A percentile compares a stretch with the other conserved stretches of the same genome.
Evolutionary conservation across 169 alveolate genomes (phyloP).

Genomic region (Cryptosporidium canis): DNA sequence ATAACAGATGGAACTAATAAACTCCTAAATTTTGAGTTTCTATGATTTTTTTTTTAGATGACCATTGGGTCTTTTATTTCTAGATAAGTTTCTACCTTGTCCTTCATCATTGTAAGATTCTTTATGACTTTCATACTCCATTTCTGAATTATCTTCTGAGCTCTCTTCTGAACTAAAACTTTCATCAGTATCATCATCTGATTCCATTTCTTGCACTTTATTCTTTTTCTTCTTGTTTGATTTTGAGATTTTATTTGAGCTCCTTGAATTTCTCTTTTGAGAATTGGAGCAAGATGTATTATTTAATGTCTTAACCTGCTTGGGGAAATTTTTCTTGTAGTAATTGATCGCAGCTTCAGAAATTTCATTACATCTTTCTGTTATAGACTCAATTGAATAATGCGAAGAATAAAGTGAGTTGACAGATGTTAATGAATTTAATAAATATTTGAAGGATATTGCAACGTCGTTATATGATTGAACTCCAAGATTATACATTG

Average conservation of each 20-base stretch:
- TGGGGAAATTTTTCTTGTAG: background rate
- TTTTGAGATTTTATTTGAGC: background rate
- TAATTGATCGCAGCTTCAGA: constrained; percentile 57
- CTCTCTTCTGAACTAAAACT: background rate
- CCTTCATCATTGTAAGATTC: background rate
- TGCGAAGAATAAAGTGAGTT: constrained; percentile 38
- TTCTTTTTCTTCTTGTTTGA: background rate
- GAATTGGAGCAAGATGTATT: background rate
- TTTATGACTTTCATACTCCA: constrained; percentile 1
- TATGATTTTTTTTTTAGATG: background rate
- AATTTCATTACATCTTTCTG: constrained; percentile 57
- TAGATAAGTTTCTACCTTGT: background rate
- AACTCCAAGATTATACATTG: constrained; percentile 37
- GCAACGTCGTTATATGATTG: constrained; percentile 54
- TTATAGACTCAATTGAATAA: constrained; percentile 35
- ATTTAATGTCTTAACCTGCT: background rate
- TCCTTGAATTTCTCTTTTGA: background rate
- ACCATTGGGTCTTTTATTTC: constrained; percentile 15
- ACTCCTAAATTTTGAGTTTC: background rate
- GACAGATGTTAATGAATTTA: background rate
- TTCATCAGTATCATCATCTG: background rate
- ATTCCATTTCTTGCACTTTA: background rate
- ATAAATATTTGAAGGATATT: constrained; percentile 41
- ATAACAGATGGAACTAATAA: background rate
- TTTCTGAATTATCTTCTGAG: background rate